Conservation (phyloP, 768 basidiomycete species). For the Mycena chlorophos region DNA sequence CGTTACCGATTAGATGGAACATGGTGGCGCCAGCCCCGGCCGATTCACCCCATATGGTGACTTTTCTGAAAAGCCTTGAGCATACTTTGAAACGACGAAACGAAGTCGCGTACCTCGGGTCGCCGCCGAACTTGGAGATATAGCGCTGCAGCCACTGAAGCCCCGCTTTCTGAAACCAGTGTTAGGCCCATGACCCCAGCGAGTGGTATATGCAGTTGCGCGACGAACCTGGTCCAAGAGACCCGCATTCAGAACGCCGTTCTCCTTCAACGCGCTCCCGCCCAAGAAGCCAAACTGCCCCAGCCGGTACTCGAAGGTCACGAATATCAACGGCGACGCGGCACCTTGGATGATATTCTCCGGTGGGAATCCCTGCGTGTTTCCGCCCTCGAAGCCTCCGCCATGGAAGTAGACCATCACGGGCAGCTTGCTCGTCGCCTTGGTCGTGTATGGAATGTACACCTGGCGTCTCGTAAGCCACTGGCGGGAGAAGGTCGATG, state of each 20-base stretch:
- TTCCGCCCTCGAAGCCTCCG: slow-evolving; percentile 44
- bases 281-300: slow-evolving; percentile 45
- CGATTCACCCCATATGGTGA: slow-evolving; percentile 46
- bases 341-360: slow-evolving; percentile 34
- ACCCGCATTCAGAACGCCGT: slow-evolving; percentile 40
- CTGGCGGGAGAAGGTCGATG: background rate
- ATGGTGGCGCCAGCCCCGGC: slow-evolving; percentile 48
- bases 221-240: slow-evolving; percentile 40
- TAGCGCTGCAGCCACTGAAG: slow-evolving; percentile 42
- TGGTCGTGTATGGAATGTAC: slow-evolving; percentile 32
- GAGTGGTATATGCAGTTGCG: background rate
- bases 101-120: slow-evolving; percentile 29
- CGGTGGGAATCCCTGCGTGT: slow-evolving; percentile 35
- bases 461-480: slow-evolving; percentile 26
- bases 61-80: slow-evolving; percentile 28
- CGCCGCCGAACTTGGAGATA: slow-evolving; percentile 39
- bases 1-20: slow-evolving; percentile 43
- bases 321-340: slow-evolving; percentile 38
- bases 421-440: slow-evolving; percentile 28
- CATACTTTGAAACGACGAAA: background rate
- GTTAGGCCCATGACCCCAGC: background rate
- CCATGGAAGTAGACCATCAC: slow-evolving; percentile 48
- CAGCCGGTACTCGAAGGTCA: slow-evolving; percentile 43
- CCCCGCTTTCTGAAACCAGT: slow-evolving; percentile 31
- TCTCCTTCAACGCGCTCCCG: slow-evolving; percentile 32